These are phyloP conservation scores for Gastrolobium villosum DNA, from an alignment of 306 rosid species.

Conservation along the genomic window DNA sequence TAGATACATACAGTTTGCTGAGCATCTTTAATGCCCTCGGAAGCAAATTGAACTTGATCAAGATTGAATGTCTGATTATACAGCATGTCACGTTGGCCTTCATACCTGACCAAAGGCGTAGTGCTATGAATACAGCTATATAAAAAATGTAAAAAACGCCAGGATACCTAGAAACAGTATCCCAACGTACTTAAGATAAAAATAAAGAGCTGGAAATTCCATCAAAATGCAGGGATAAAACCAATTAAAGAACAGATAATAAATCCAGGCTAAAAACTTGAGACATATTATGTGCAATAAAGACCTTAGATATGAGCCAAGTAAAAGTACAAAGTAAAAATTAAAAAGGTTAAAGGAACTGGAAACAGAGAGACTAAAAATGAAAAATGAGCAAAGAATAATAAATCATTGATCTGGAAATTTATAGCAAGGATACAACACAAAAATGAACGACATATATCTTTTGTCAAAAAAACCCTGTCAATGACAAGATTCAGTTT, in stretches of 20 bases:
- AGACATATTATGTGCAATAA: slow-evolving; percentile 3
- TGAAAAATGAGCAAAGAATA: neutral
- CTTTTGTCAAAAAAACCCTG: neutral
- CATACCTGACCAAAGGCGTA: slow-evolving; percentile 77
- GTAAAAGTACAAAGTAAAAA: neutral
- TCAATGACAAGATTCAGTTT: neutral
- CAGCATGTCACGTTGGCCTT: slow-evolving; percentile 97
- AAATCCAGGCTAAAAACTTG: neutral
- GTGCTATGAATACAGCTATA: neutral
- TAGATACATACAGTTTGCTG: slow-evolving; percentile 86
- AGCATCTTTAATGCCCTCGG: slow-evolving; percentile 96
- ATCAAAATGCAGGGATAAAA: neutral
- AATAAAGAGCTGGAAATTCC: neutral
- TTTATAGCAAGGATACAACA: slow-evolving; percentile 4
- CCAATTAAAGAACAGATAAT: neutral
- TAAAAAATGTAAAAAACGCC: neutral
- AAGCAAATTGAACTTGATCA: slow-evolving; percentile 95
- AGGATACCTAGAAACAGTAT: neutral
- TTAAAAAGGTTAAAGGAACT: neutral
- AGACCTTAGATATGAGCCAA: neutral
- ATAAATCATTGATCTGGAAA: neutral
- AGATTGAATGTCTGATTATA: slow-evolving; percentile 97
- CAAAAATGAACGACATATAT: slow-evolving; percentile 15
- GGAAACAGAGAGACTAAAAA: neutral
- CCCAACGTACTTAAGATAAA: neutral